Evolutionary conservation across 352 stramenopile species (phyloP), one percentile per base, ranked within the genome.

Genomic region (Globisporangium cystogenes): DNA sequence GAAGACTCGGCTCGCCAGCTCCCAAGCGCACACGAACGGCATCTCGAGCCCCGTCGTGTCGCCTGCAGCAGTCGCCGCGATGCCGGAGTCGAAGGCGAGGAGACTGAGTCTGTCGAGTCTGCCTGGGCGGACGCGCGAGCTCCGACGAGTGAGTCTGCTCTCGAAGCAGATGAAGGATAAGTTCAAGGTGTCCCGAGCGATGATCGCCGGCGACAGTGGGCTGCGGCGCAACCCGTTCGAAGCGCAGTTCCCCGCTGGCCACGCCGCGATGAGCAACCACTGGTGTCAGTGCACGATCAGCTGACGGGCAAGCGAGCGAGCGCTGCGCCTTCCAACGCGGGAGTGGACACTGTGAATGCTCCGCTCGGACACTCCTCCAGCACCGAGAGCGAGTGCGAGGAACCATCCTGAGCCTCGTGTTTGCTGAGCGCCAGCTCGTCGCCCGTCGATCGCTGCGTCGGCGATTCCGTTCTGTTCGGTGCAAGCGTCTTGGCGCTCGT

Each of bases 201-300:
- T 61, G 21, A 43, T 61, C 36, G 59, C 63, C 7, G 31, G 46
- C 8, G 59, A 76, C 11, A 36, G 37, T 24, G 20, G 3, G 11
- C 44, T 76, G 31, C 43, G 37, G 11, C 57, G 72, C 36, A 76
- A 76, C 37, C 66, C 67, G 3, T 79, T 82, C 26, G 62, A 78
- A 60, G 33, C 48, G 20, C 62, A 65, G 27, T 44, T 61, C 24
- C 36, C 39, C n/a, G 45, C 24, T 8, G 5, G 11, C 21, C 48
- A 39, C 36, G 55, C 33, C 20, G 8, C 51, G 7, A 39, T 53
- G 15, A 57, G 43, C 26, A 55, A 23, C 20, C 27, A 53, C 67
- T 87, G 74, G 76, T 87, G 76, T 37, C 66, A 87, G 54, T 87
- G 76, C 53, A 60, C 58, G 16, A 64, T 86, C 46, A 79, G 60